Base-by-base conservation (phyloP, 108 stramenopile species). In the Cyclotella cryptica region DNA sequence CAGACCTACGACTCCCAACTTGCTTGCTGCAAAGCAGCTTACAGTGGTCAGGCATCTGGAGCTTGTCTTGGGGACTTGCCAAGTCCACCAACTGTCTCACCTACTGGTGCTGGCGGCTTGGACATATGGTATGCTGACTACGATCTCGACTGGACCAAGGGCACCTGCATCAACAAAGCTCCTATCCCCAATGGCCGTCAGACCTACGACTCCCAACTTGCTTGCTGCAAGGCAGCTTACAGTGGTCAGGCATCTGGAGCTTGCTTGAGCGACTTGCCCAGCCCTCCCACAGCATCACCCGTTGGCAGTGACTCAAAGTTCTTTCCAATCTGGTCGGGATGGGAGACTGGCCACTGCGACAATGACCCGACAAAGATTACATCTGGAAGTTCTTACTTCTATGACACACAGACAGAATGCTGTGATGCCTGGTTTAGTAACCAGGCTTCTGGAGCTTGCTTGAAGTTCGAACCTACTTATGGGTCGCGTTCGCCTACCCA, bases 1-100 rank as follows among this genome's bases (percentile, higher is more conserved):
- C 12, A 21, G 8, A 40, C 52, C 11, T 69, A 35, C 52, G 29
- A 35, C 30, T n/a, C 49, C 43, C 30, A 64, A 18, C 30, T 68
- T 0, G 57, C 46, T 12, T 76, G 75, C 66, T 76, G 75, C 57
- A 58, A 43, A 54, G 66, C 18, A 39, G 75, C 65, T 11, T 67
- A 76, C 27, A 66, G 3, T 26, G 57, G 64, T 18, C 74, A 75
- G 63, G 40, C 49, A 9, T 40, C 49, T 45, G 63, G 63, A 11
- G 51, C 63, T 45, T 75, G 74, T 27, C 3, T 71, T 4, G 10
- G 13, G 1, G 40, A 14, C 35, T 27, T 71, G 39, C 54, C 69
- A 3, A 58, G 3, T 10, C 55, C 69, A 2, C 69, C 69, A 2
- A 71, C 69, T 27, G 69, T 24, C 39, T 30, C 53, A 18, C 69